A percentile compares a stretch with the other conserved stretches of the same genome.
Conservation (phyloP, 257 asterid species). For the Solanum sejunctum region DNA sequence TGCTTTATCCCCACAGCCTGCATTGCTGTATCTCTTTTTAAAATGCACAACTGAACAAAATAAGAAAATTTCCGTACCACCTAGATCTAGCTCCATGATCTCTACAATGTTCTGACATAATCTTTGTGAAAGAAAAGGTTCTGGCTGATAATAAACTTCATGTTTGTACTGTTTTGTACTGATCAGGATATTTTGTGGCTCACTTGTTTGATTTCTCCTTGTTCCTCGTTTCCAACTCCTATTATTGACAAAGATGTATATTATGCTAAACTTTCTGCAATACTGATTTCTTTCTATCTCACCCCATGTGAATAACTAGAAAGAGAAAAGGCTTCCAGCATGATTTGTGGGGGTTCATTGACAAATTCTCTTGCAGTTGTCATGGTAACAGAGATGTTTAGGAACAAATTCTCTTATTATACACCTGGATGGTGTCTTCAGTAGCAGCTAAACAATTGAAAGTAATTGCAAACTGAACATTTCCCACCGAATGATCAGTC, state of each 20-base stretch:
- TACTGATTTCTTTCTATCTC: not conserved
- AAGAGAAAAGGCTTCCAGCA: not conserved
- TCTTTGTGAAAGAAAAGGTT: not conserved
- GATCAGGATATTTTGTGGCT: not conserved
- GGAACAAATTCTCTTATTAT: not conserved
- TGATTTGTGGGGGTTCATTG: not conserved
- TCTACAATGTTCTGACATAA: not conserved
- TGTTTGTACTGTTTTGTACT: not conserved
- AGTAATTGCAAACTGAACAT: not conserved
- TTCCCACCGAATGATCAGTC: not conserved
- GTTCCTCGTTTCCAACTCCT: not conserved
- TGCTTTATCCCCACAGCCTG: not conserved
- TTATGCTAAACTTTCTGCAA: not conserved
- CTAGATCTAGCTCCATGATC: constrained; percentile 18
- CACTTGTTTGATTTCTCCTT: not conserved
- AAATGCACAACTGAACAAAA: not conserved
- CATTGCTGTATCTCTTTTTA: not conserved
- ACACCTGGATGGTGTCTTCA: not conserved
- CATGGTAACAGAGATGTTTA: not conserved
- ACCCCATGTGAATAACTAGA: not conserved
- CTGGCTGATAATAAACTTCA: not conserved
- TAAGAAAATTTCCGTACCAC: not conserved
- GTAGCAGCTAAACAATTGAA: not conserved
- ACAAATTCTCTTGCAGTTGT: not conserved
- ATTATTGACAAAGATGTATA: not conserved